Conservation (phyloP, 208 protist species). For the Trypanosoma cruzi region DNA sequence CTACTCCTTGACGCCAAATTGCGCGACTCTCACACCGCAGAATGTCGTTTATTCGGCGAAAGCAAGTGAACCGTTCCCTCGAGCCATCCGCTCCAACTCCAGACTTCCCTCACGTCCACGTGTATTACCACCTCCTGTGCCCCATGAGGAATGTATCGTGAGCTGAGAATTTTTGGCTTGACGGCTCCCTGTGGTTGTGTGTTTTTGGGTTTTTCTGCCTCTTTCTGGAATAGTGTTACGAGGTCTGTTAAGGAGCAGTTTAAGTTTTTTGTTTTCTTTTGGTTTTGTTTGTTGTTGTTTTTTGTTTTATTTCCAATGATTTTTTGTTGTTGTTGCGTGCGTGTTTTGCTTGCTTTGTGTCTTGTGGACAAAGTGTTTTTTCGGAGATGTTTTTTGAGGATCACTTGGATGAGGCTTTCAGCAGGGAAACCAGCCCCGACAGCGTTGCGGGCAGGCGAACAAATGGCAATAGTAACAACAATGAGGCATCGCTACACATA, state of each 20-base stretch:
- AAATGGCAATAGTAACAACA: constrained; percentile 5
- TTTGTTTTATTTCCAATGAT: not conserved
- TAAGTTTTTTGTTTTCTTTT: not conserved
- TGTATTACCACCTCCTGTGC: constrained; percentile 5
- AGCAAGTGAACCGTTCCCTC: not conserved
- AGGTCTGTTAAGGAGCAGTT: not conserved
- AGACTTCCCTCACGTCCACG: constrained; percentile 12
- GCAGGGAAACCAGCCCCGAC: constrained; percentile 29
- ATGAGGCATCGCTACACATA: constrained; percentile 20
- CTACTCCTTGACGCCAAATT: not conserved
- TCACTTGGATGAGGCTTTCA: constrained; percentile 48
- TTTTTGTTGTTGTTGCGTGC: not conserved
- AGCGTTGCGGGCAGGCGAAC: not conserved
- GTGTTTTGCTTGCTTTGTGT: constrained; percentile 1
- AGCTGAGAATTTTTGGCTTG: not conserved
- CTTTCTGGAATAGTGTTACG: not conserved
- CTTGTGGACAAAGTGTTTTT: not conserved
- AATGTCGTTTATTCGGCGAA: not conserved
- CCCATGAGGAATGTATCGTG: constrained; percentile 16
- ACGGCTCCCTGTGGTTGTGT: not conserved
- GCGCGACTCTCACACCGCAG: not conserved
- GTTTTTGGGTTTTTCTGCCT: not conserved
- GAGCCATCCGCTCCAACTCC: not conserved
- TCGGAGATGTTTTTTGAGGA: constrained; percentile 78
- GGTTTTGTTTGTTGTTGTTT: not conserved